A percentile compares a stretch with the other conserved stretches of the same genome.
phyloP scores from a whole-genome alignment of 495 filamentous ascomycete species.

The Parathielavia hyrcaniae region DNA sequence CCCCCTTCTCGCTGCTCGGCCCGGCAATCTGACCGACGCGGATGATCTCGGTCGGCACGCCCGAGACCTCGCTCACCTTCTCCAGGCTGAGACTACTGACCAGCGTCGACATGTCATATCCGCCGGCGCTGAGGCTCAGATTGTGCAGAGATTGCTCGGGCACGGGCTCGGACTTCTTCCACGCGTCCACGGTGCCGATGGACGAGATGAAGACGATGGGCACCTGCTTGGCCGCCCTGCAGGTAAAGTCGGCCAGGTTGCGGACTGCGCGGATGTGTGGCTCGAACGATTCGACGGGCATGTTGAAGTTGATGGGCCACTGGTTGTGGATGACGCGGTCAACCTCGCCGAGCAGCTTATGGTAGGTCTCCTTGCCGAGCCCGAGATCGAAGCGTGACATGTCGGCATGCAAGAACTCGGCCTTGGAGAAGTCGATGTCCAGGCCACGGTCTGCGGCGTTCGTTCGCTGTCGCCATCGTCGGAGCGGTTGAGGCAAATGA shows the following conservation, averaged over 20 bases:
- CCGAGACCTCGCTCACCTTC: constrained; percentile 32
- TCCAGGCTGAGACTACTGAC: constrained; percentile 48
- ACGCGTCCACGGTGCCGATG: constrained; percentile 42
- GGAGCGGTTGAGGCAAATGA: constrained; percentile 53
- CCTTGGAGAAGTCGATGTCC: constrained; percentile 33
- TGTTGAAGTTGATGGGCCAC: constrained; percentile 61
- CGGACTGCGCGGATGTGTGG: constrained; percentile 50
- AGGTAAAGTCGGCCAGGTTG: constrained; percentile 48
- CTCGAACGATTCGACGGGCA: constrained; percentile 49
- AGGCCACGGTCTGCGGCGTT: constrained; percentile 34
- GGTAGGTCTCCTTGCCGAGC: constrained; percentile 35
- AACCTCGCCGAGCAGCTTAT: constrained; percentile 32
- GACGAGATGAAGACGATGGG: constrained; percentile 53
- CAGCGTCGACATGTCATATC: constrained; percentile 55
- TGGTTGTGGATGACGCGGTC: constrained; percentile 56
- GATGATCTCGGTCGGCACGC: constrained; percentile 42
- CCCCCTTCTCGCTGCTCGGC: constrained; percentile 36
- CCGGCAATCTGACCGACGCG: constrained; percentile 57
- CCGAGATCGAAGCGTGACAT: constrained; percentile 44
- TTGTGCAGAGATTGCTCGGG: constrained; percentile 45
- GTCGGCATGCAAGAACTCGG: constrained; percentile 48
- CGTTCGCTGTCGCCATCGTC: constrained; percentile 36
- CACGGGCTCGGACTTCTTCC: constrained; percentile 30
- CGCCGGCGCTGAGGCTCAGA: constrained; percentile 33
- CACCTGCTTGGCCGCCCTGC: constrained; percentile 37